Conservation (phyloP, 148 eudicot genomes). For the Nepenthes gracilis region DNA sequence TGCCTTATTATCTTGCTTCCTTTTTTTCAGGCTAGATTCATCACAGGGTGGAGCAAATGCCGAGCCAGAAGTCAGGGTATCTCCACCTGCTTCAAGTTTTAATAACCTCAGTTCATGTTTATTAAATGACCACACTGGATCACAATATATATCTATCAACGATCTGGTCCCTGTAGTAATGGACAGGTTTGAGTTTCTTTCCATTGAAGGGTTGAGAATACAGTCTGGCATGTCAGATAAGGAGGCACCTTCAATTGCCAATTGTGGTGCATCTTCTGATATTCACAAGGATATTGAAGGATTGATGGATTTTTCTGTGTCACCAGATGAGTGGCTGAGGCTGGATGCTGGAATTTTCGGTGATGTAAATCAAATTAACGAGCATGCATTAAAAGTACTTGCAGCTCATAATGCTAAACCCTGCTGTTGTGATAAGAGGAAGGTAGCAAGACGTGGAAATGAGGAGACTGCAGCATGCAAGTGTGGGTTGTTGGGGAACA, state of each 20-base stretch:
- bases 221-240: slow-evolving; percentile 72
- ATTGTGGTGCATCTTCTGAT: background rate
- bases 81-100: slow-evolving; percentile 13
- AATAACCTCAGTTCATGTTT: slow-evolving; percentile 17
- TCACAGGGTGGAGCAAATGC: slow-evolving; percentile 19
- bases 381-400: slow-evolving; percentile 42
- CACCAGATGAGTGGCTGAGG: slow-evolving; percentile 84
- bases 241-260: slow-evolving; percentile 47
- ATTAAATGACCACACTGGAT: slow-evolving; percentile 9
- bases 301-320: slow-evolving; percentile 64
- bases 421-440: slow-evolving; percentile 16
- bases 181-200: slow-evolving; percentile 69
- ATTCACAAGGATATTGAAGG: slow-evolving; percentile 9
- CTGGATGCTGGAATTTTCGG: slow-evolving; percentile 50
- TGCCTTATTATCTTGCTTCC: background rate
- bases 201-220: slow-evolving; percentile 80
- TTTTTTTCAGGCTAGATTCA: slow-evolving; percentile 35
- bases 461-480: slow-evolving; percentile 30
- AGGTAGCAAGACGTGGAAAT: slow-evolving; percentile 29
- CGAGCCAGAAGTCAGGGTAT: slow-evolving; percentile 10
- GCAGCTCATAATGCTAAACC: slow-evolving; percentile 71
- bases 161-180: slow-evolving; percentile 66
- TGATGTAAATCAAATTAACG: slow-evolving; percentile 38
- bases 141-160: slow-evolving; percentile 43
- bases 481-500: slow-evolving; percentile 51